Base-by-base conservation (phyloP, 2,329 filamentous ascomycete species). In the Pseudocercospora macadamiae region DNA sequence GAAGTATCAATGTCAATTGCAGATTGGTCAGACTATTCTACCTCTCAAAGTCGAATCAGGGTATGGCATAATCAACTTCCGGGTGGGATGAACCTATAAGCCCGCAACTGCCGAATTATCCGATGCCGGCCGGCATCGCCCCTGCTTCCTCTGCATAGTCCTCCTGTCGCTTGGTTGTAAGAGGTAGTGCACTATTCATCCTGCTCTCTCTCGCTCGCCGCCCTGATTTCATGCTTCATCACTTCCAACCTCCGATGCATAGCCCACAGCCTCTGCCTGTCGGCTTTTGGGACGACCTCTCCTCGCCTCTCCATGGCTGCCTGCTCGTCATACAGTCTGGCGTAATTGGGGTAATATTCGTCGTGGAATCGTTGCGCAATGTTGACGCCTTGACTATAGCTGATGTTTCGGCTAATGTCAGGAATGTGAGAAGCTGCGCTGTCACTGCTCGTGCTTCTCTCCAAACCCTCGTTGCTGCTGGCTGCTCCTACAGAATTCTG, bases 201-300 rank as follows among this genome's bases (percentile, higher is more conserved):
- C 26, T 65, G 53, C 58, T 67, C 67, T 55, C 66, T 65, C 62
- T 59, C 34, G 45, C 65, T 74, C 67, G 61, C 76, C 66, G 66
- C 75, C 70, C 55, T 55, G 61, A 86, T 86, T 68, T 85, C 82
- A 60, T 78, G 73, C 75, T 86, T 86, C 80, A 85, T 83, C 64
- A 77, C 76, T 66, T 81, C 77, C 47, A 86, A 71, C 64, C 78
- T 76, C 64, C 74, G 72, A 69, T 85, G 83, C 78, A 84, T 82
- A 59, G 74, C 77, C 67, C 80, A 78, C 54, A 87, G 68, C 58
- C 79, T 76, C 42, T 81, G 78, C 60, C 84, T 72, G 65, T 86
- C 82, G 19, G 77, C 66, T 42, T 60, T 57, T 4, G 60, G 61
- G 7, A 73, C 68, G 19, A 19, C 57, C 63, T 72, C 71, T 9